Base-by-base conservation (phyloP, 306 rosid genomes). In the Cajanus cajan region DNA sequence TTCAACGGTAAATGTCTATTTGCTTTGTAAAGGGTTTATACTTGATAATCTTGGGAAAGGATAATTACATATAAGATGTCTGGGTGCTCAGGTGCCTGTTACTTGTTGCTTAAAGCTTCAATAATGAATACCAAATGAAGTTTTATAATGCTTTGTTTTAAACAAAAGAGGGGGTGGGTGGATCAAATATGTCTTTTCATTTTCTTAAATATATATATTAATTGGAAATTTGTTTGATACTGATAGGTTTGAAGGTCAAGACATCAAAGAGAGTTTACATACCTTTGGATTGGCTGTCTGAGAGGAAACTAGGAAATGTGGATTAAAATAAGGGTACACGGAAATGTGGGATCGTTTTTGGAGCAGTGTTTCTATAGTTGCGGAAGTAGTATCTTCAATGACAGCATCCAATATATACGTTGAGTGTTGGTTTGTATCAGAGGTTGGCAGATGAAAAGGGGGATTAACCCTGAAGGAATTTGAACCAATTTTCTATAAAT, bases 1-100 rank as follows among this genome's bases (percentile, higher is more conserved):
- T 69, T 90, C 78, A 85, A 59, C 19, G 78, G 99, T 93, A 84
- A 89, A 90, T 65, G 73, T 73, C 78, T 71, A 50, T 65, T 51
- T 55, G 19, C 59, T 36, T n/a, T 68, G 54, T 43, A 12, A 64
- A 58, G 43, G 71, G 21, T 48, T 70, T 22, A 1, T 61, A 74
- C 22, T 50, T 50, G 0, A 45, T 45, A 3, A 58, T 47, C 12
- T 34, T 28, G 61, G 48, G 18, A 36, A 59, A 55, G 71, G 39
- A 54, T 79, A 68, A 48, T 47, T 28, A 11, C 51, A 61, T 41
- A 45, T 43, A 6, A 24, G 43, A 22, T 44, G 47, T 31, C 19
- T 24, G 61, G 52, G 11, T 61, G 19, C 19, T 4, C 34, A 74
- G 64, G 41, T 55, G 52, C 28, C 37, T 31, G 43, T 67, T 48